phyloP scores from a whole-genome alignment of 345 rosid species.

The Eucalyptus erythrocorys region DNA sequence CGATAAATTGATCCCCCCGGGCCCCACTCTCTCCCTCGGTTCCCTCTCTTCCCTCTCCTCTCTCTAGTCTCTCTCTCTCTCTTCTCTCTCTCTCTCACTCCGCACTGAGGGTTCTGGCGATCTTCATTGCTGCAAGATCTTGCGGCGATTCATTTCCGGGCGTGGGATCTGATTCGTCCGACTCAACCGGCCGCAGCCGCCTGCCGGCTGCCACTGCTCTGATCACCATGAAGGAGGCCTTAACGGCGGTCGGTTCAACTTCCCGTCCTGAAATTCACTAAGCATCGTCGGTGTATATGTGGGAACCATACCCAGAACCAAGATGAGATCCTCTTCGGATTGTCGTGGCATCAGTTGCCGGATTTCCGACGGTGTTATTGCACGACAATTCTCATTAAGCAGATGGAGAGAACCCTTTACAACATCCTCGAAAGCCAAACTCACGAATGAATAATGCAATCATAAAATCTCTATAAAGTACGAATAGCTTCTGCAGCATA shows the following conservation, averaged over 20 bases:
- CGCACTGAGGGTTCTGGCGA: neutral
- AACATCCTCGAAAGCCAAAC: neutral
- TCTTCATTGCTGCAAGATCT: neutral
- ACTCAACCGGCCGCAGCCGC: constrained; percentile 36
- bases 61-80: too few relatives aligned
- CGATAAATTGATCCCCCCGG: neutral
- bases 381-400: neutral
- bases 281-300: neutral
- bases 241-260: constrained; percentile 45
- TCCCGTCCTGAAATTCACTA: neutral
- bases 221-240: constrained; percentile 83
- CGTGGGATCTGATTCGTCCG: neutral
- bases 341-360: neutral
- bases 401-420: neutral
- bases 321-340: neutral
- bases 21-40: neutral
- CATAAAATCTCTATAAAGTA: neutral
- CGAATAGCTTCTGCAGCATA: neutral
- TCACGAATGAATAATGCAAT: neutral
- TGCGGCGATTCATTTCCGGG: constrained; percentile 5
- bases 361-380: neutral
- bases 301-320: neutral
- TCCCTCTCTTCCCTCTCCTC: neutral
- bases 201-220: constrained; percentile 92
- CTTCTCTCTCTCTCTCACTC: neutral